These are phyloP conservation scores for Hypomyces rosellus DNA, from an alignment of 2,329 filamentous ascomycete species.

Conservation along the genomic window DNA sequence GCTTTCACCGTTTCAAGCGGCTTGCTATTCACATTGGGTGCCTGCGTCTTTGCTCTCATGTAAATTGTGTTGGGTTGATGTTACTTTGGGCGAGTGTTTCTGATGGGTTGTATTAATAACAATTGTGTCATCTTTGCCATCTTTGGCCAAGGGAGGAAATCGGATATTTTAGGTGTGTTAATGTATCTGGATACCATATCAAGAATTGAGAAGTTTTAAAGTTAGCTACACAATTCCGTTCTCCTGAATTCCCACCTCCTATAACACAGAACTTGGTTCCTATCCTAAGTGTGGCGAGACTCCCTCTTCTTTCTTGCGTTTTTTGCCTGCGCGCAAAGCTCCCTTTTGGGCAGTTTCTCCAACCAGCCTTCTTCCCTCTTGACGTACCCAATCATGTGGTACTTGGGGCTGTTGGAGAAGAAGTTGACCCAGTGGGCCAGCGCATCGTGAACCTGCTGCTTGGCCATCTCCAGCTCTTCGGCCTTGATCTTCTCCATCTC, in stretches of 20 bases:
- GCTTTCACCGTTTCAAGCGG: slow-evolving; percentile 35
- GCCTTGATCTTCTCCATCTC: slow-evolving; percentile 49
- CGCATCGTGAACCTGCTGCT: slow-evolving; percentile 56
- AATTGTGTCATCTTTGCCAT: neutral
- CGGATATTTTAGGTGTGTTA: slow-evolving; percentile 4
- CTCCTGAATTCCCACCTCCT: neutral
- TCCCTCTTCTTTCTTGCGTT: slow-evolving; percentile 46
- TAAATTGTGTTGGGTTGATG: slow-evolving; percentile 14
- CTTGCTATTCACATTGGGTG: slow-evolving; percentile 37
- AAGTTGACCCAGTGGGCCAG: slow-evolving; percentile 79
- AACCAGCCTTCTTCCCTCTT: slow-evolving; percentile 55
- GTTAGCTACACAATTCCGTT: neutral
- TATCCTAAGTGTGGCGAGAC: slow-evolving; percentile 24
- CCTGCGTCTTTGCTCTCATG: slow-evolving; percentile 37
- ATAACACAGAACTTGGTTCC: neutral
- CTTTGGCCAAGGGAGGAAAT: neutral
- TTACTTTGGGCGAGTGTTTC: slow-evolving; percentile 2
- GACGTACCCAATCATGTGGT: slow-evolving; percentile 72
- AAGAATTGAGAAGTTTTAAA: slow-evolving; percentile 4
- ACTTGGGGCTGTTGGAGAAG: slow-evolving; percentile 74
- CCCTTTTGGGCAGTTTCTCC: slow-evolving; percentile 53
- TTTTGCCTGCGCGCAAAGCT: slow-evolving; percentile 65
- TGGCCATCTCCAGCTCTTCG: slow-evolving; percentile 59
- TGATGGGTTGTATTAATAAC: slow-evolving; percentile 4
- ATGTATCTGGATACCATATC: slow-evolving; percentile 11